Evolutionary conservation across 495 filamentous ascomycete species (phyloP), one percentile per base, ranked within the genome.

Genomic region (Mytilinidion resinicola): DNA sequence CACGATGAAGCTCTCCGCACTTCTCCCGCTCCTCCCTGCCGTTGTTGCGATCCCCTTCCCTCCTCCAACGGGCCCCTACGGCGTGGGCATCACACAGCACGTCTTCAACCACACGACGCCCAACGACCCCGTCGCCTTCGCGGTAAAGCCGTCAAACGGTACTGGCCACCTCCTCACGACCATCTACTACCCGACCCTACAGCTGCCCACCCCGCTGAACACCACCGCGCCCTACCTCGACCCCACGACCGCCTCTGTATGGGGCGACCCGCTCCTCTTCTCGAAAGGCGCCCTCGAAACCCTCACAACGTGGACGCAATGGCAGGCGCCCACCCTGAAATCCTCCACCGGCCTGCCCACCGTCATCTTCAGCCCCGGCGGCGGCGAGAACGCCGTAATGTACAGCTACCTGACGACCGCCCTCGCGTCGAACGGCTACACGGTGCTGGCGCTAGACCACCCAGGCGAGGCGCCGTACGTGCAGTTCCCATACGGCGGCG

Each of bases 101-200:
- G 39, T 64, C 43, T 60, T 64, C 52, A 59, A 59, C 30, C 61
- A 60, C 51, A 64, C 46, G 3, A 64, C 61, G 10, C 61, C 21
- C 1, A 36, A 64, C 25, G 61, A 64, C 42, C 61, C 61, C 14
- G 57, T 60, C 6, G 61, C 51, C 4, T 55, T 30, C 25, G 25
- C 25, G 3, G 25, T 30, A 2, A 30, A 30, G 2, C 25, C 60
- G 0, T 7, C 14, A 17, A 57, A 57, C 14, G 49, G 35, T 9
- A 42, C 49, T 9, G 19, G 38, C 7, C 19, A 38, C 7, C 50
- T 63, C 11, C 25, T 63, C 6, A 44, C 42, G 8, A 58, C 49
- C 6, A 58, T 58, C 1, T 59, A 58, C 49, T 58, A 63, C 17
- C 55, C 55, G 0, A 55, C 60, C 0, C 25, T 50, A 9, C 42